These are phyloP conservation scores for Quercus suber DNA, from an alignment of 306 rosid species.

Conservation along the genomic window DNA sequence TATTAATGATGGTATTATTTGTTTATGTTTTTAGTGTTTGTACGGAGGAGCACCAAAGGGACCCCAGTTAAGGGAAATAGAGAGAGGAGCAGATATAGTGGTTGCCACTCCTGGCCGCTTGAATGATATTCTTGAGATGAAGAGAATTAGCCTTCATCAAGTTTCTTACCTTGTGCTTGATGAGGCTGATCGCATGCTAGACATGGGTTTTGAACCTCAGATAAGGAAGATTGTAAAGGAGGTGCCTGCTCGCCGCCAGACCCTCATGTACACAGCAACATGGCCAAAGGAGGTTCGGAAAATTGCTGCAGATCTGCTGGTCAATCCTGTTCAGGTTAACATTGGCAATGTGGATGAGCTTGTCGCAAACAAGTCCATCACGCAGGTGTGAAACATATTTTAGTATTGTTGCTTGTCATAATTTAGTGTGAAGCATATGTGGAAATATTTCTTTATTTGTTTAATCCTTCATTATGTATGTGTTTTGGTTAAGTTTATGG, in stretches of 20 bases:
- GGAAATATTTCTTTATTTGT: background rate
- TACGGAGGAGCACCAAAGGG: conserved; percentile 99
- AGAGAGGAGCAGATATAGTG: conserved; percentile 90
- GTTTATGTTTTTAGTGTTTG: conserved; percentile 54
- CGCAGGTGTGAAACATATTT: conserved; percentile 60
- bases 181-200: conserved; percentile 99
- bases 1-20: background rate
- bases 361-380: conserved; percentile 93
- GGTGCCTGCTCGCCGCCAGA: conserved; percentile 94
- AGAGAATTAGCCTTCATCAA: conserved; percentile 85
- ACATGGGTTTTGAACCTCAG: conserved; percentile 99
- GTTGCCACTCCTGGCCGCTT: conserved; percentile 99
- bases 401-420: background rate
- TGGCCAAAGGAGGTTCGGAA: conserved; percentile 99
- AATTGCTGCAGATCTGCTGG: conserved; percentile 94
- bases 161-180: conserved; percentile 91
- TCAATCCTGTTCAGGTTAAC: conserved; percentile 92
- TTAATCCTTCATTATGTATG: background rate
- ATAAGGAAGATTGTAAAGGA: conserved; percentile 94
- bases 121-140: conserved; percentile 99
- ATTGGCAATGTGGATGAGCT: conserved; percentile 97
- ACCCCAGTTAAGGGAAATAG: conserved; percentile 94
- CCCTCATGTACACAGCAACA: conserved; percentile 98
- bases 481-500: background rate
- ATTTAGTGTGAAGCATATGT: background rate